These are phyloP conservation scores for Cytospora leucostoma DNA, from an alignment of 2,329 filamentous ascomycete genomes.

Conservation along the genomic window DNA sequence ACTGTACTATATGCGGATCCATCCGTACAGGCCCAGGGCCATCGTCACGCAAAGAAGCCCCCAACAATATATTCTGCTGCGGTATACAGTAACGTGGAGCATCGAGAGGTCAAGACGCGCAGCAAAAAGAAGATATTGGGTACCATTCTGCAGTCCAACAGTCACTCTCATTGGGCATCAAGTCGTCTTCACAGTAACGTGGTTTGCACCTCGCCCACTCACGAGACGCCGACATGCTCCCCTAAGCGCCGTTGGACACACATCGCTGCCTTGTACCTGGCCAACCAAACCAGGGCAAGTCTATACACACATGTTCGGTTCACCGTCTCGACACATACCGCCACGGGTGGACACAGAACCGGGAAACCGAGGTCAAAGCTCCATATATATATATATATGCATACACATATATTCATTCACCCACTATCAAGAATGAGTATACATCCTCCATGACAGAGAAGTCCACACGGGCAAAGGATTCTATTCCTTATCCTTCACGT, in stretches of 20 bases:
- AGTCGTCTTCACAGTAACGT: constrained; percentile 9
- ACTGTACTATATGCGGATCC: neutral
- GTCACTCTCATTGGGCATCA: constrained; percentile 33
- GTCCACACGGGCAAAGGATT: too few species aligned
- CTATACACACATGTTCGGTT: neutral
- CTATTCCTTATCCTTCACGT: too few species aligned
- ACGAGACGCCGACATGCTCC: neutral
- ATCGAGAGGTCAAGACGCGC: neutral
- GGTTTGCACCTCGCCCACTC: neutral
- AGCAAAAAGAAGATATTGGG: constrained; percentile 16
- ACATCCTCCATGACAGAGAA: too few species aligned
- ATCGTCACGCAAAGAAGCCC: too few species aligned
- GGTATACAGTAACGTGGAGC: neutral
- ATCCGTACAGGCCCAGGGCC: too few species aligned
- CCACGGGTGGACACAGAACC: neutral
- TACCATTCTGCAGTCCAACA: constrained; percentile 15
- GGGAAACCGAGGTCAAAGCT: neutral
- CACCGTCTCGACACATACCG: neutral
- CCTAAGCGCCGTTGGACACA: neutral
- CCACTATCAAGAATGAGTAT: too few species aligned
- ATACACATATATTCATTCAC: too few species aligned
- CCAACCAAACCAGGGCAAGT: neutral
- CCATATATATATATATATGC: too few species aligned
- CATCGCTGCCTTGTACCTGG: neutral
- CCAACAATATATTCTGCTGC: too few species aligned